phyloP scores from a whole-genome alignment of 805 yeast genomes.

The Saccharomycopsis babjevae region DNA sequence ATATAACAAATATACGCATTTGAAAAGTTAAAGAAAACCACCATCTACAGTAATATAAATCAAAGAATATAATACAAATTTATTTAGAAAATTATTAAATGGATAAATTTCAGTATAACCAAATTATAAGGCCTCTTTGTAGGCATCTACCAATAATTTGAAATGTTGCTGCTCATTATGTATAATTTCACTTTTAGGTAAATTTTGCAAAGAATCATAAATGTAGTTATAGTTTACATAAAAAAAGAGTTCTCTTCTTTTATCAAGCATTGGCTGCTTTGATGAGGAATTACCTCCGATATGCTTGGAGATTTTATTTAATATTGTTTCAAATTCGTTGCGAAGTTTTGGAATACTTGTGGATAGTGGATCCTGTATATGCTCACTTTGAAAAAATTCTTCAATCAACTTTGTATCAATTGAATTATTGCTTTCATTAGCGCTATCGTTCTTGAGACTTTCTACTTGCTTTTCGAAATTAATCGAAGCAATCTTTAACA shows the following conservation, averaged over 20 bases:
- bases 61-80: not conserved
- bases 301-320: slow-evolving; percentile 49
- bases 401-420: slow-evolving; percentile 20
- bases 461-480: slow-evolving; percentile 18
- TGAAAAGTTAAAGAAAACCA: too few relatives aligned
- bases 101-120: not conserved
- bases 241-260: slow-evolving; percentile 56
- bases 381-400: slow-evolving; percentile 24
- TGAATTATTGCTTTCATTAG: not conserved
- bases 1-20: too few relatives aligned
- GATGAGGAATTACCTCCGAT: slow-evolving; percentile 18
- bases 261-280: slow-evolving; percentile 24
- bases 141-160: slow-evolving; percentile 35
- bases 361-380: slow-evolving; percentile 55
- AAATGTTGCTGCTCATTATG: slow-evolving; percentile 36
- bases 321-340: slow-evolving; percentile 67
- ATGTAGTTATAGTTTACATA: slow-evolving; percentile 57
- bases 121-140: slow-evolving; percentile 13
- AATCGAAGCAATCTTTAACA: slow-evolving; percentile 44
- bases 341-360: slow-evolving; percentile 59
- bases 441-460: not conserved
- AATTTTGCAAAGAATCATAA: not conserved
- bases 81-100: not conserved
- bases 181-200: not conserved
- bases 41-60: not conserved